These are phyloP conservation scores for Plenodomus tracheiphilus DNA, from an alignment of 2,329 filamentous ascomycete species.

Conservation along the genomic window DNA sequence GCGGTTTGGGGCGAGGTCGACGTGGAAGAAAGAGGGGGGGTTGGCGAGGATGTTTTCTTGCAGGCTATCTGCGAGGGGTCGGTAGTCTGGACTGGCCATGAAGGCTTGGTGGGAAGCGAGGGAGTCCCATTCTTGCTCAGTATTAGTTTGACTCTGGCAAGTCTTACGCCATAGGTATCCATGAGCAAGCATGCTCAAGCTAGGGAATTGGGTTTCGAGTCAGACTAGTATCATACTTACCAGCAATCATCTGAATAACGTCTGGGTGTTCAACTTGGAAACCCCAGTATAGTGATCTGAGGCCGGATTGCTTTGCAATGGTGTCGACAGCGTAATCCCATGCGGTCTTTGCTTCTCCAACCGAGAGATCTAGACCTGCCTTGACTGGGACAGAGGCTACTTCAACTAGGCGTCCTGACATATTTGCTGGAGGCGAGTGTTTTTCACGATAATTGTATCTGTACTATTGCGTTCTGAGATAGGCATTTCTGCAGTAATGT, in stretches of 20 bases:
- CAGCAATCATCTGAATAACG: conserved; percentile 44
- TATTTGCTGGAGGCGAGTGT: conserved; percentile 3
- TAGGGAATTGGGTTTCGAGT: too few species aligned
- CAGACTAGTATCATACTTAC: conserved; percentile 44
- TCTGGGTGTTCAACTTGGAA: conserved; percentile 45
- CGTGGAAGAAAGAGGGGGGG: conserved; percentile 33
- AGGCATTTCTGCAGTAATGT: too few species aligned
- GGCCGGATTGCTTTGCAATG: conserved; percentile 44
- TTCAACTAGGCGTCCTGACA: conserved; percentile 42
- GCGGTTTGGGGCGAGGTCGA: conserved; percentile 17
- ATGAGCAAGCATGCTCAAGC: too few species aligned
- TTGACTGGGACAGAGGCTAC: conserved; percentile 45
- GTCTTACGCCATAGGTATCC: too few species aligned
- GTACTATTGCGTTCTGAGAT: too few species aligned
- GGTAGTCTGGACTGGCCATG: conserved; percentile 42
- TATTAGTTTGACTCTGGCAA: too few species aligned
- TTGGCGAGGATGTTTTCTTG: conserved; percentile 29
- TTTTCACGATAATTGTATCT: too few species aligned
- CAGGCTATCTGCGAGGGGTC: conserved; percentile 42
- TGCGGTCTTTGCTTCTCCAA: conserved; percentile 31
- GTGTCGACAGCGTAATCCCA: conserved; percentile 40
- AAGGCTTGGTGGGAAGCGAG: conserved; percentile 48
- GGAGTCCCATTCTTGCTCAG: conserved; percentile 49
- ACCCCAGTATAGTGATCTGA: conserved; percentile 43
- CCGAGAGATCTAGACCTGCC: conserved; percentile 29